Conservation (phyloP, 768 basidiomycete species). For the Suillus americanus region DNA sequence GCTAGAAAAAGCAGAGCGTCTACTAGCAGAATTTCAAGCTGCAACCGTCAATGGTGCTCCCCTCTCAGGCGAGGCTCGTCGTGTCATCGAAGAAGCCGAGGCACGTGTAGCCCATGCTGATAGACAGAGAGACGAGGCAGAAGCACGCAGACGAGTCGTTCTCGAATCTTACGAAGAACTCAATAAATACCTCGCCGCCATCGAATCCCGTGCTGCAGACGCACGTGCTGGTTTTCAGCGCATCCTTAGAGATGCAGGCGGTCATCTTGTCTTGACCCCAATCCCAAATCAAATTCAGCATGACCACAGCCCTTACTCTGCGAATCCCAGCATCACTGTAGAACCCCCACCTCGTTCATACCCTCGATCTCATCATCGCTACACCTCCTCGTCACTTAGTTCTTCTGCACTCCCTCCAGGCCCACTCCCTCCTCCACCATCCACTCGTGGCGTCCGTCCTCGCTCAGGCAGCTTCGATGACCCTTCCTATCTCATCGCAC, state of each 20-base stretch:
- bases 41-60: conserved; percentile 18
- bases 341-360: conserved; percentile 20
- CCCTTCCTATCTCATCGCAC: conserved; percentile 25
- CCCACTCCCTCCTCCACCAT: conserved; percentile 39
- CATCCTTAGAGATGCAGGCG: conserved; percentile 45
- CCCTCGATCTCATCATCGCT: conserved; percentile 21
- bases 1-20: conserved; percentile 55
- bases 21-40: conserved; percentile 30
- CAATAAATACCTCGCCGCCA: conserved; percentile 42
- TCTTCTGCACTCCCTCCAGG: conserved; percentile 35
- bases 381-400: conserved; percentile 23
- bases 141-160: conserved; percentile 43
- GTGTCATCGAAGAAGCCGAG: conserved; percentile 46
- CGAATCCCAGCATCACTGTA: conserved; percentile 29
- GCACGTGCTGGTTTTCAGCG: conserved; percentile 48
- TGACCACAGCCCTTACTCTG: conserved; percentile 18
- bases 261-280: conserved; percentile 38
- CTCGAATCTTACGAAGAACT: conserved; percentile 52
- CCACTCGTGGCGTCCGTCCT: conserved; percentile 37
- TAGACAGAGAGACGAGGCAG: conserved; percentile 53
- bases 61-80: conserved; percentile 33
- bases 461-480: conserved; percentile 45
- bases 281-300: conserved; percentile 24
- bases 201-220: conserved; percentile 49
- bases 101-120: conserved; percentile 51